Base-by-base conservation (phyloP, 768 basidiomycete genomes). In the Mycena leptocephala region DNA sequence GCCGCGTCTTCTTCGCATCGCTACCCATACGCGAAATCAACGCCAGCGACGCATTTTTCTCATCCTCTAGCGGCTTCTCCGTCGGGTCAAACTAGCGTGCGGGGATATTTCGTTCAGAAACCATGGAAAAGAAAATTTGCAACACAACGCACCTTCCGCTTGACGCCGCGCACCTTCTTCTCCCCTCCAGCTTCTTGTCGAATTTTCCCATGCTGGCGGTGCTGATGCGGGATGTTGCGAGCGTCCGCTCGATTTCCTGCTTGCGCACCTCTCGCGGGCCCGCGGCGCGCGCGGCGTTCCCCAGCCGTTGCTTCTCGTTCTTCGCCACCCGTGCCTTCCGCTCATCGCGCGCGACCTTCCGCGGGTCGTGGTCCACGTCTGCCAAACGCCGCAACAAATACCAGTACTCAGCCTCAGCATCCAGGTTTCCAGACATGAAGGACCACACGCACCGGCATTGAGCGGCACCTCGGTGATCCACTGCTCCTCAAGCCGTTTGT, bases 131-230 rank as follows among this genome's bases (percentile, higher is more conserved):
- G 24, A 37, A 24, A 43, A 30, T 48, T 41, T 33, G n/a, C 0
- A 68, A 8, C 26, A 13, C 9, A 46, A 81, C 88, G 53, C 77
- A 96, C 96, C 94, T 99, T 99, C 80, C 98, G 92, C 88, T 99
- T 99, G 59, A 97, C 86, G 8, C 97, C 97, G 41, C 92, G 92
- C 55, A 93, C 83, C 84, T 96, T 97, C 83, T 95, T 95, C 85
- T 99, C 98, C 16, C 97, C 65, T 97, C 95, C 26, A 99, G 90
- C 81, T 89, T 92, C 78, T 92, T 94, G 84, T 99, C 98, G 80
- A 98, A 99, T 79, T 91, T 94, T 78, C 98, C 98, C 94, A 99
- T 94, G 80, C 96, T 97, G 0, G 97, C 98, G 0, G 98, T 99
- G 75, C 97, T 97, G 33, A 88, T 87, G 74, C 95, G 92, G 2